These are phyloP conservation scores for Xylaria sp. DNA, from an alignment of 2,329 filamentous ascomycete genomes.

Conservation along the genomic window DNA sequence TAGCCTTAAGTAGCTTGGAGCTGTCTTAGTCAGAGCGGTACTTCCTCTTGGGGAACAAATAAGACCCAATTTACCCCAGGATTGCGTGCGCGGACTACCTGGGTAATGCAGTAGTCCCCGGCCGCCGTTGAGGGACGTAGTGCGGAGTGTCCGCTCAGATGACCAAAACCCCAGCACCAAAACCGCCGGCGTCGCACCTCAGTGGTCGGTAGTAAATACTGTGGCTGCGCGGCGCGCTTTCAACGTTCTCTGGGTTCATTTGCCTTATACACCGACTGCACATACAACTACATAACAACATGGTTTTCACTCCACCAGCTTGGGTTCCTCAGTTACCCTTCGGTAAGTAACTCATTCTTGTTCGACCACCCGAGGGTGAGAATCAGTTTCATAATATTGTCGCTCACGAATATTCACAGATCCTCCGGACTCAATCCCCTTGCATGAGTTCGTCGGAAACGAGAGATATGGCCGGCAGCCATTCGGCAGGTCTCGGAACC, in stretches of 20 bases:
- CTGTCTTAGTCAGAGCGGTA: too few relatives aligned
- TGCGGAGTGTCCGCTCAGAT: slow-evolving; percentile 8
- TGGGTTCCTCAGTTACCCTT: slow-evolving; percentile 47
- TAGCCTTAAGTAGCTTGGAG: too few relatives aligned
- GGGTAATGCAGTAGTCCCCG: neutral
- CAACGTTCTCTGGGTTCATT: too few relatives aligned
- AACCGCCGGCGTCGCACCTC: slow-evolving; percentile 23
- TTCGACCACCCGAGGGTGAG: neutral
- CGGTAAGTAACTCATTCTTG: slow-evolving; percentile 37
- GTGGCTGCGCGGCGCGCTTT: neutral
- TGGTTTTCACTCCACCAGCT: slow-evolving; percentile 47
- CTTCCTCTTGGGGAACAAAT: too few relatives aligned
- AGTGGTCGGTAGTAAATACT: neutral
- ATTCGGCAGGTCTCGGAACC: slow-evolving; percentile 67
- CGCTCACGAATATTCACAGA: slow-evolving; percentile 37
- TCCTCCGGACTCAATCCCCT: slow-evolving; percentile 70
- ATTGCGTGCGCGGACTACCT: slow-evolving; percentile 21
- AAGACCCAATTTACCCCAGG: neutral
- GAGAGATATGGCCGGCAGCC: slow-evolving; percentile 73
- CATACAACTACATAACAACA: too few relatives aligned
- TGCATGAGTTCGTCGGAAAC: slow-evolving; percentile 76
- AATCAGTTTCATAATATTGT: neutral
- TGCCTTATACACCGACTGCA: too few relatives aligned
- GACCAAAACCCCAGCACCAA: neutral
- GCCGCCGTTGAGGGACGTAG: neutral